Conservation (phyloP, 2,329 filamentous ascomycete species). For the Meredithiella fracta region DNA sequence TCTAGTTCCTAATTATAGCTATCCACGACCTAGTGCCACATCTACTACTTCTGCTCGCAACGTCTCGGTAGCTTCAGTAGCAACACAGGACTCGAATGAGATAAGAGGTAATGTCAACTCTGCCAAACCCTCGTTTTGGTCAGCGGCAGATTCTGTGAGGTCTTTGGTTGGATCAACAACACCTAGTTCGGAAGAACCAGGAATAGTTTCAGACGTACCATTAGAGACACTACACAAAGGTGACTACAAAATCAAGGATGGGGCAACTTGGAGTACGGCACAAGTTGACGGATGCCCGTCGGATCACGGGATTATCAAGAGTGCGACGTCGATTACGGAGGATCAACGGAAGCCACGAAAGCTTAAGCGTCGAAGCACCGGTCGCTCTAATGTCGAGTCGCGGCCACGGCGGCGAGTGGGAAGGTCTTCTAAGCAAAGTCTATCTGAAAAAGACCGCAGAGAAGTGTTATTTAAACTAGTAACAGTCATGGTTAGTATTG, state of each 20-base stretch:
- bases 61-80: constrained; percentile 1
- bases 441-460: not conserved
- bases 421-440: not conserved
- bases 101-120: constrained; percentile 13
- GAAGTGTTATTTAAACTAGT: constrained; percentile 1
- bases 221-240: not conserved
- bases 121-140: constrained; percentile 11
- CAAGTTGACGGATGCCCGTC: not conserved
- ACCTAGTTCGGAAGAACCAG: constrained; percentile 9
- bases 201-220: not conserved
- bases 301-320: not conserved
- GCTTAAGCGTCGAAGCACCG: constrained; percentile 1
- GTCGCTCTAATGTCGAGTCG: not conserved
- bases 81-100: not conserved
- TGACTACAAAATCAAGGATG: not conserved
- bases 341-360: not conserved
- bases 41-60: not conserved
- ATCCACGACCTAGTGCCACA: not conserved
- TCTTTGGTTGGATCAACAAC: constrained; percentile 8
- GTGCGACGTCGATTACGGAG: not conserved
- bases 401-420: not conserved
- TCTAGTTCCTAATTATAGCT: constrained; percentile 8
- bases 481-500: constrained; percentile 6
- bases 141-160: constrained; percentile 8
- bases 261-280: not conserved